Conservation (phyloP, 208 protist species). For the Trypanosoma lewisi region DNA sequence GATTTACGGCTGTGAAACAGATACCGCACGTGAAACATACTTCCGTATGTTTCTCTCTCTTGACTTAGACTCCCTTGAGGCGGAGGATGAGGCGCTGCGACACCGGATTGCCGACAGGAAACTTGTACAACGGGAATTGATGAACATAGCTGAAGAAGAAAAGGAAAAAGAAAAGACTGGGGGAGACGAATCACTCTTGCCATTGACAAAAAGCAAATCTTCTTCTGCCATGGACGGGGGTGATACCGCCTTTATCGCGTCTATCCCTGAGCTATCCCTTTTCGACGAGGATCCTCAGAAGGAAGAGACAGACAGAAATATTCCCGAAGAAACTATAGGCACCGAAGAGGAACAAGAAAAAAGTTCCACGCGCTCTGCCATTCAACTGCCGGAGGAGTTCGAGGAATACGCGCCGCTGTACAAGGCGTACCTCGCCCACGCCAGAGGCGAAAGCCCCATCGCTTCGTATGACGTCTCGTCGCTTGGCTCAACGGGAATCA, state of each 20-base stretch:
- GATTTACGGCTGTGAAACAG: constrained; percentile 75
- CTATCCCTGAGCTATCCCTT: constrained; percentile 22
- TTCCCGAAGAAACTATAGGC: constrained; percentile 12
- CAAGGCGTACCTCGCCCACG: constrained; percentile 63
- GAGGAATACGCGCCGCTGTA: constrained; percentile 64
- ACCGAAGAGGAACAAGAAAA: too few species aligned
- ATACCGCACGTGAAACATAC: constrained; percentile 59
- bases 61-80: constrained; percentile 65
- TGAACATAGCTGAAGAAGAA: background rate
- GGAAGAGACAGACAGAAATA: background rate
- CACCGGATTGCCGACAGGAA: constrained; percentile 36
- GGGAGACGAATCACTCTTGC: background rate
- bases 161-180: background rate
- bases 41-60: constrained; percentile 62
- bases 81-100: constrained; percentile 44
- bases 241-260: constrained; percentile 17
- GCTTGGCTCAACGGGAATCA: constrained; percentile 35
- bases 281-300: constrained; percentile 6
- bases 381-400: constrained; percentile 25
- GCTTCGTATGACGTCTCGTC: constrained; percentile 62
- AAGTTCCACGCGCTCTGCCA: background rate
- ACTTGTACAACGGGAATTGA: constrained; percentile 20
- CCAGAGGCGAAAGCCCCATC: constrained; percentile 44
- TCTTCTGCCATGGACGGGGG: constrained; percentile 3
- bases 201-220: background rate